Evolutionary conservation across 2,329 filamentous ascomycete genomes (phyloP), one percentile per base, ranked within the genome.

Genomic region (Phyllosticta citriasiana): DNA sequence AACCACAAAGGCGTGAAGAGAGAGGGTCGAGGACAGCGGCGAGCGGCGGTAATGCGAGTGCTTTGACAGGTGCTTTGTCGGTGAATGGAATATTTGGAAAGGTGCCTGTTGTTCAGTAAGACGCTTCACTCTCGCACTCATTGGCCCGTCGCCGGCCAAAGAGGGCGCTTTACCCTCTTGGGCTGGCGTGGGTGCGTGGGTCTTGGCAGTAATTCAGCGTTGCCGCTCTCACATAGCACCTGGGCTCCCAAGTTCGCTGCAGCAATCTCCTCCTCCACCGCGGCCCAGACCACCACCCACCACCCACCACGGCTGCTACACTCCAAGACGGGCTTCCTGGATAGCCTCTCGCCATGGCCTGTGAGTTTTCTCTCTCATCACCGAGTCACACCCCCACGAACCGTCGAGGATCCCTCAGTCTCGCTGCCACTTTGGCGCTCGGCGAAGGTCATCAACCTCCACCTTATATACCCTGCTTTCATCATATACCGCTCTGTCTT

Each of bases 321-420:
- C 59, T 51, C 59, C 47, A 53, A 55, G 53, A 51, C 54, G 53
- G 26, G 27, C 51, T 57, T 50, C 40, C 54, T 50, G 30, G 78
- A 76, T 77, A 75, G 77, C 75, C 59, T 57, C 76, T 73, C 75
- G 76, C 72, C 76, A 84, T 84, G 82, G 80, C 82, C 77, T 80
- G 82, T 84, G 75, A 82, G 81, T 83, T 68, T 67, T 65, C 67
- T 69, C 53, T 68, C 70, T 74, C 67, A 69, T 69, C 66, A 67
- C 63, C 40, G 40, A 47, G 40, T 47, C 40, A 2, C 14, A n/a
- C 14, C 40, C 40, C 16, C 3, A 4, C 40, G n/a, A 47, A 47
- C n/a, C 40, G 40, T n/a, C 40, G 40, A 47, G 40, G 40, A 47
- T 47, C 7, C 40, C 40, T 55, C 61, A 63, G 57, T 61, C 53